phyloP scores from a whole-genome alignment of 2,329 filamentous ascomycete genomes.

The Sporothrix variecibatus region DNA sequence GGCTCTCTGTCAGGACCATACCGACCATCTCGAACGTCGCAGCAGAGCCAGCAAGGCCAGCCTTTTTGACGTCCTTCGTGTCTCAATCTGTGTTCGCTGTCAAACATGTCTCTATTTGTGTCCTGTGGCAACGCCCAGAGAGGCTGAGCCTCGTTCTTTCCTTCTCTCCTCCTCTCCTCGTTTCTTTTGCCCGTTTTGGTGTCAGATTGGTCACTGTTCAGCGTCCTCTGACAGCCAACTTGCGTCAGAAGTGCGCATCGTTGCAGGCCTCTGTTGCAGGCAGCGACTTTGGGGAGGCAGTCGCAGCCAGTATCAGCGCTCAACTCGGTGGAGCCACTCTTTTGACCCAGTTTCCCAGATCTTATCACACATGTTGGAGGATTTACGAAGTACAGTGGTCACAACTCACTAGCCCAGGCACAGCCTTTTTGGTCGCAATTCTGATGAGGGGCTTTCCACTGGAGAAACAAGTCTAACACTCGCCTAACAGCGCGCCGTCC shows the following conservation, averaged over 20 bases:
- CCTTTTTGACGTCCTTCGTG: neutral
- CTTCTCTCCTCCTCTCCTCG: neutral
- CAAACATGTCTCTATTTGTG: neutral
- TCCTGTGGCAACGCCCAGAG: neutral
- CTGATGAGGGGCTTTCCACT: neutral
- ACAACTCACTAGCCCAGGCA: slow-evolving; percentile 23
- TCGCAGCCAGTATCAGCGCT: neutral
- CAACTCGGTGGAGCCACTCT: neutral
- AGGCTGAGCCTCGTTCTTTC: slow-evolving; percentile 4
- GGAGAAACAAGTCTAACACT: neutral
- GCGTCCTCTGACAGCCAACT: neutral
- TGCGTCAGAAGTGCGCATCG: neutral
- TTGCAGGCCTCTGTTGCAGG: neutral
- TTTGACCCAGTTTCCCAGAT: neutral
- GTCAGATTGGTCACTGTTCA: neutral
- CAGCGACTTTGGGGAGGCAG: neutral
- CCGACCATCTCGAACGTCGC: neutral
- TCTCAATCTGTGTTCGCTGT: neutral
- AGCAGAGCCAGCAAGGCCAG: neutral
- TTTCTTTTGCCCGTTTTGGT: neutral
- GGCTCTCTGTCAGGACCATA: neutral
- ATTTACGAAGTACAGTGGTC: neutral
- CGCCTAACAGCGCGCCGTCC: neutral
- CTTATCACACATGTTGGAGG: slow-evolving; percentile 11
- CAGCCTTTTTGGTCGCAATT: neutral